Evolutionary conservation across 352 stramenopile genomes (phyloP), one percentile per base, ranked within the genome.

Genomic region (Pythium dissimile): DNA sequence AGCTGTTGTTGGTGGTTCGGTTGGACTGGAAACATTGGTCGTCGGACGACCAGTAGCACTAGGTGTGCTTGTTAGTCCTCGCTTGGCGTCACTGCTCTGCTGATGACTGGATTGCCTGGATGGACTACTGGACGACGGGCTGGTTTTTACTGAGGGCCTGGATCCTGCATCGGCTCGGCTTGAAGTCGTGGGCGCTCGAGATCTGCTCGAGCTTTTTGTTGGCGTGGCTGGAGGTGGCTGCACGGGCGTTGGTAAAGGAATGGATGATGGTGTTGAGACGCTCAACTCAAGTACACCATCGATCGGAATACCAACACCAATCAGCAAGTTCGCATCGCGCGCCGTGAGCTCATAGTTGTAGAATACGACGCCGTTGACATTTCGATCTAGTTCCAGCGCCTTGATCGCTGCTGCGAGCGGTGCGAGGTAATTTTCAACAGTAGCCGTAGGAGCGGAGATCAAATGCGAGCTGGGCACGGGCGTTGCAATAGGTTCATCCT

Each of bases 221-320:
- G 34, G 20, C 13, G 18, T 51, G n/a, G 43, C 1, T 39, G 49
- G 37, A 18, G 35, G n/a, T 11, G 34, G 26, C 24, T 61, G 42
- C 5, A 52, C 12, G 18, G 27, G 15, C 20, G 48, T 13, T 15
- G 43, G 24, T 8, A 59, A 7, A 1, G 41, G 20, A 2, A 41
- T 32, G 5, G 59, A 44, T 13, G 37, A 24, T 24, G 52, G 38
- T 5, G 60, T 27, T 23, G 24, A 18, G 2, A 71, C 46, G 27
- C 84, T 71, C n/a, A 89, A 45, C 10, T 88, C 77, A 4, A 88
- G 52, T 9, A 88, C 66, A 16, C 73, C 83, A 49, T 88, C 77
- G 10, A 89, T 50, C 0, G 80, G 62, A 1, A 88, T 32, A 1
- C 75, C 75, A 15, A 70, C 38, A 7, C 59, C 63, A n/a, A 74